Percentiles rank a stretch among this genome's conserved stretches.
Conservation (phyloP, 2,329 filamentous ascomycete genomes). For the Lasiodiplodia theobromae region DNA sequence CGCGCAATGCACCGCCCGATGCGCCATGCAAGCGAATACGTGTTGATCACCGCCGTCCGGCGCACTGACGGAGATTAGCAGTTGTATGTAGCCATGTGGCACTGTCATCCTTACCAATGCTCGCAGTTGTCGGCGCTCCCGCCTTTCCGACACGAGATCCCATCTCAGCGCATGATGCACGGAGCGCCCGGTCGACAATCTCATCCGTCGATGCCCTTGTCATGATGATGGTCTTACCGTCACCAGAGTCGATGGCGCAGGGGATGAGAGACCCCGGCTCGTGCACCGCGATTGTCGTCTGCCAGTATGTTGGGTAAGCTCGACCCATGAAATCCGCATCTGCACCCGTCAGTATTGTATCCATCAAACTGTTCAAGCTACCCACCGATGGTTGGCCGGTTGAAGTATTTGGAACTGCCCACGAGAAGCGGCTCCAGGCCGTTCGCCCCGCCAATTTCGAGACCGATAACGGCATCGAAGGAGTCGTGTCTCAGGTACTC, state of each 20-base stretch:
- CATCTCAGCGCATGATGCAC: conserved; percentile 32
- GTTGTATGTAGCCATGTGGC: conserved; percentile 25
- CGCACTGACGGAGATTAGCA: conserved; percentile 12
- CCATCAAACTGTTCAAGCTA: conserved; percentile 5
- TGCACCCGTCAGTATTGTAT: conserved; percentile 12
- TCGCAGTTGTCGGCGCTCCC: conserved; percentile 48
- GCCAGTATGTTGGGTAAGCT: conserved; percentile 29
- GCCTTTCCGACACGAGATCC: conserved; percentile 46
- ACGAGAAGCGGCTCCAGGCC: conserved; percentile 38
- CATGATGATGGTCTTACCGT: conserved; percentile 33
- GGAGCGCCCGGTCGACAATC: conserved; percentile 31
- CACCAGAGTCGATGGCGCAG: conserved; percentile 25
- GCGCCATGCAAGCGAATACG: conserved; percentile 53
- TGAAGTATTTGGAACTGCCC: conserved; percentile 39
- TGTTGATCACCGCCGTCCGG: conserved; percentile 49
- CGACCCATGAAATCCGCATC: conserved; percentile 27
- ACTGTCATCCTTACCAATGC: conserved; percentile 29
- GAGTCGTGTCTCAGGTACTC: conserved; percentile 39
- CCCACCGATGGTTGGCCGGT: conserved; percentile 29
- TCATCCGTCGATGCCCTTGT: conserved; percentile 29
- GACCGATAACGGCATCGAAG: conserved; percentile 46
- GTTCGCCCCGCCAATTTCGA: conserved; percentile 59
- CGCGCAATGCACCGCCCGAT: conserved; percentile 67
- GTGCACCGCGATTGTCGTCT: conserved; percentile 28
- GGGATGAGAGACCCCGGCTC: conserved; percentile 25